Percentiles rank a stretch among this genome's conserved stretches.
Evolutionary conservation across 768 basidiomycete genomes (phyloP).

Genomic region (Xerocomellus dryophilus): DNA sequence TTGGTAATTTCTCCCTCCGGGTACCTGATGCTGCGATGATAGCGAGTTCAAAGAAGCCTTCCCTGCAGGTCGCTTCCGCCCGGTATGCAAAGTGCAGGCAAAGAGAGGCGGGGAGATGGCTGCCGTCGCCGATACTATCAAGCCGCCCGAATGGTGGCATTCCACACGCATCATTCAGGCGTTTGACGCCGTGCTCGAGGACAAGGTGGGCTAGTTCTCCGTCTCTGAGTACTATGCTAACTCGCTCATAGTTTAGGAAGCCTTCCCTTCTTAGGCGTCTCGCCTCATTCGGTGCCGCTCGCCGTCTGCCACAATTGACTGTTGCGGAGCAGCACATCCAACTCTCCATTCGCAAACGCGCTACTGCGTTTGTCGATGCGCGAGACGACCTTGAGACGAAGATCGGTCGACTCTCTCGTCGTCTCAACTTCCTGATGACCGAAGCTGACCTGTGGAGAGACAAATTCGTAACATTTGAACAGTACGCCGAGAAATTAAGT

Average conservation of each 20-base stretch:
- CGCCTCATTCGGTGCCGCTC: conserved; percentile 67
- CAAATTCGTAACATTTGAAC: conserved; percentile 92
- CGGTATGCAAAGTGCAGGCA: conserved; percentile 86
- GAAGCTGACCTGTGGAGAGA: conserved; percentile 89
- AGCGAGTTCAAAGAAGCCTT: conserved; percentile 96
- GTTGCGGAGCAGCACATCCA: conserved; percentile 83
- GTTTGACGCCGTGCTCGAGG: conserved; percentile 82
- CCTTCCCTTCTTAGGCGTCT: conserved; percentile 85
- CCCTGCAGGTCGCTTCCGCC: conserved; percentile 87
- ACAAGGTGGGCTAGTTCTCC: conserved; percentile 52
- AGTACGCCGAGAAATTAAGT: conserved; percentile 88
- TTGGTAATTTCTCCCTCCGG: not conserved
- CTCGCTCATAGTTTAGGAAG: conserved; percentile 67
- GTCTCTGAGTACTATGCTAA: conserved; percentile 1
- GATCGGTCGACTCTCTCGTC: conserved; percentile 80
- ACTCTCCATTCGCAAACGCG: conserved; percentile 85
- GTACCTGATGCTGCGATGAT: conserved; percentile 7
- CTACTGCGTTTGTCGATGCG: conserved; percentile 92
- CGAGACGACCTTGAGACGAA: conserved; percentile 92
- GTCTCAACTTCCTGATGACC: conserved; percentile 90
- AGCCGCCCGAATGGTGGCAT: conserved; percentile 93
- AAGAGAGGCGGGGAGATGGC: conserved; percentile 77
- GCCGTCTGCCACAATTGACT: conserved; percentile 69
- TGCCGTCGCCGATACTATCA: conserved; percentile 85
- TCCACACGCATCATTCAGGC: conserved; percentile 87